A percentile compares a stretch with the other conserved stretches of the same genome.
phyloP scores from a whole-genome alignment of 2,329 filamentous ascomycete genomes.

The Anisogramma anomala region DNA sequence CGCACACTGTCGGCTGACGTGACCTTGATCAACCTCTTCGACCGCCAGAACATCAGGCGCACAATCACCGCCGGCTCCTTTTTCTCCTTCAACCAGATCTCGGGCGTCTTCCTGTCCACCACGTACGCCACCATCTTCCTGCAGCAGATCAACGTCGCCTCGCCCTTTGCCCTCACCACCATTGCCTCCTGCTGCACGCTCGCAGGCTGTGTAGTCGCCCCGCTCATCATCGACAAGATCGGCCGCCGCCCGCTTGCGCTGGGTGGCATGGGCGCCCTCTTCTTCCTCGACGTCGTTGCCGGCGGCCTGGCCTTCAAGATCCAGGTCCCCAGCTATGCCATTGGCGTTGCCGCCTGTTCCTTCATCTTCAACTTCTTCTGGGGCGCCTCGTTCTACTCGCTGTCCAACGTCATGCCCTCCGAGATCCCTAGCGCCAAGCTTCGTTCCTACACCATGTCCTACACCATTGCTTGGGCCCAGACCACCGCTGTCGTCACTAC shows the following conservation, averaged over 20 bases:
- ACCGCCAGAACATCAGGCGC: slow-evolving; percentile 23
- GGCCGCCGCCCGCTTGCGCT: slow-evolving; percentile 26
- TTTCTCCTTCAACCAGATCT: slow-evolving; percentile 26
- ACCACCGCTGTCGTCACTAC: slow-evolving; percentile 28
- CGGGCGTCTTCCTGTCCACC: slow-evolving; percentile 25
- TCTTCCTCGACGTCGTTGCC: slow-evolving; percentile 23
- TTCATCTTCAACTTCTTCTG: slow-evolving; percentile 29
- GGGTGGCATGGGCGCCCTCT: slow-evolving; percentile 23
- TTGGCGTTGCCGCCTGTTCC: slow-evolving; percentile 23
- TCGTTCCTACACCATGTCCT: slow-evolving; percentile 22
- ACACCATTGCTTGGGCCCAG: slow-evolving; percentile 24
- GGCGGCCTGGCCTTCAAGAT: slow-evolving; percentile 24
- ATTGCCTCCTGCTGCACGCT: slow-evolving; percentile 25
- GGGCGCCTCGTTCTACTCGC: slow-evolving; percentile 25
- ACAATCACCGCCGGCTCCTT: slow-evolving; percentile 26
- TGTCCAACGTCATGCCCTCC: slow-evolving; percentile 26
- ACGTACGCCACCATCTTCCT: slow-evolving; percentile 28
- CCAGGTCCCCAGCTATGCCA: slow-evolving; percentile 16
- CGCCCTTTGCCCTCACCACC: slow-evolving; percentile 25
- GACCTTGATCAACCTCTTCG: slow-evolving; percentile 26
- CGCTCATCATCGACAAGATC: slow-evolving; percentile 24
- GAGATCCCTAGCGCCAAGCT: slow-evolving; percentile 18
- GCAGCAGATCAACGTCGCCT: slow-evolving; percentile 22
- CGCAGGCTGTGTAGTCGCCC: slow-evolving; percentile 25
- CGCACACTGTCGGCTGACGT: slow-evolving; percentile 18